Conservation (phyloP, 23 red algal species). For the Gracilaria gracilis region DNA sequence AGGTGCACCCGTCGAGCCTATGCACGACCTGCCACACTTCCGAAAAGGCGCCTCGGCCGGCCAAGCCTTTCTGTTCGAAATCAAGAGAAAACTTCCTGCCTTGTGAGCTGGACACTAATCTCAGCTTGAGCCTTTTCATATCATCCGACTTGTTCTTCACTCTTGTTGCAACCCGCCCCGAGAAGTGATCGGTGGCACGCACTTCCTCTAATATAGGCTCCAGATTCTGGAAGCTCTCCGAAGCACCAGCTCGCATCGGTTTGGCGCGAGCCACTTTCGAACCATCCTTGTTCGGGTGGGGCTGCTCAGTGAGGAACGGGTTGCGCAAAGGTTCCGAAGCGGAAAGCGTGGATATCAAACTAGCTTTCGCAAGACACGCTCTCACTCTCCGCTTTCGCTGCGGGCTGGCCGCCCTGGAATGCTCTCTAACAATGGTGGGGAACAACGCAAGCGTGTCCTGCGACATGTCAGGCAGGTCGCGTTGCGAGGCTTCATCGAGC, state of each 20-base stretch:
- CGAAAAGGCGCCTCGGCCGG: constrained; percentile 86
- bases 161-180: not conserved
- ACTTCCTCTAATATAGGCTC: constrained; percentile 8
- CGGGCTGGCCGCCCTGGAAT: constrained; percentile 3
- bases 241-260: not conserved
- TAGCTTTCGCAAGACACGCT: constrained; percentile 48
- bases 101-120: constrained; percentile 52
- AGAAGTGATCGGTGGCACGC: not conserved
- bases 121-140: constrained; percentile 49
- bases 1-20: constrained; percentile 86
- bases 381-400: not conserved
- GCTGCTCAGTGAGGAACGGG: constrained; percentile 42
- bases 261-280: not conserved
- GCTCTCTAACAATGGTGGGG: constrained; percentile 57
- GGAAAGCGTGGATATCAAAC: constrained; percentile 70
- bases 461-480: constrained; percentile 77
- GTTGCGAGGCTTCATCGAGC: constrained; percentile 21
- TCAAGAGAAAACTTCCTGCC: constrained; percentile 60
- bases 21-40: constrained; percentile 80
- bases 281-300: not conserved
- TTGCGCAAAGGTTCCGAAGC: constrained; percentile 48
- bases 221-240: constrained; percentile 65
- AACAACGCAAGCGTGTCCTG: constrained; percentile 84
- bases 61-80: constrained; percentile 74
- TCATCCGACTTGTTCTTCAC: constrained; percentile 30